Conservation (phyloP, 768 basidiomycete species). For the Russula brevipes region DNA sequence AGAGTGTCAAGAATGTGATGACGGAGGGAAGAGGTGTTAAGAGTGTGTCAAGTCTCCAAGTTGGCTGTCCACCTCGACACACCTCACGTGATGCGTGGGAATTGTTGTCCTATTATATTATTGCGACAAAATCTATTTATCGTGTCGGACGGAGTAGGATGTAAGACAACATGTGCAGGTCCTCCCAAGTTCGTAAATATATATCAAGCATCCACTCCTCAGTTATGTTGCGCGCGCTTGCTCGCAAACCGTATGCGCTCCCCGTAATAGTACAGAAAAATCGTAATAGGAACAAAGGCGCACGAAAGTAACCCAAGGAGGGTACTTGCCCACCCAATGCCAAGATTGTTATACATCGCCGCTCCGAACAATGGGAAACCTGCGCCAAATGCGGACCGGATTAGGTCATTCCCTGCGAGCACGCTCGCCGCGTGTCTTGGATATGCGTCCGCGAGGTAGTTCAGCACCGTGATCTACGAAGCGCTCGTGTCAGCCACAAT, state of each 20-base stretch:
- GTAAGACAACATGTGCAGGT: background rate
- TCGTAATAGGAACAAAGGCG: slow-evolving; percentile 28
- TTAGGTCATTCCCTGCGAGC: slow-evolving; percentile 35
- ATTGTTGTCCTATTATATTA: background rate
- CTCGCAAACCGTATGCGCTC: slow-evolving; percentile 24
- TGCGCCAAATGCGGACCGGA: slow-evolving; percentile 28
- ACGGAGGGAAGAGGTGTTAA: background rate
- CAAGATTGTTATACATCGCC: slow-evolving; percentile 28
- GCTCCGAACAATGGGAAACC: slow-evolving; percentile 25
- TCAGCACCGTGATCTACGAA: slow-evolving; percentile 26
- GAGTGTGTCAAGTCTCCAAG: background rate
- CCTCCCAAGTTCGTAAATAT: background rate
- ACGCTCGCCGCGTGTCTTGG: slow-evolving; percentile 33
- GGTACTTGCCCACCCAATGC: slow-evolving; percentile 29
- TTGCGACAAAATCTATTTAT: too few species aligned
- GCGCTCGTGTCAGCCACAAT: background rate
- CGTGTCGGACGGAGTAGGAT: too few species aligned
- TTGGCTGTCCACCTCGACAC: too few species aligned
- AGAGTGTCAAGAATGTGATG: background rate
- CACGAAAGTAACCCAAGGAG: slow-evolving; percentile 30
- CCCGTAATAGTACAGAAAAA: slow-evolving; percentile 19
- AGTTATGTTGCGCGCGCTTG: slow-evolving; percentile 25
- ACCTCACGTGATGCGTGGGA: slow-evolving; percentile 16
- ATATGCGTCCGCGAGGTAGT: slow-evolving; percentile 34
- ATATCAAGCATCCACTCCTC: background rate